A percentile compares a stretch with the other conserved stretches of the same genome.
phyloP scores from a whole-genome alignment of 129 eudicot species.

The Flaveria ramosissima region DNA sequence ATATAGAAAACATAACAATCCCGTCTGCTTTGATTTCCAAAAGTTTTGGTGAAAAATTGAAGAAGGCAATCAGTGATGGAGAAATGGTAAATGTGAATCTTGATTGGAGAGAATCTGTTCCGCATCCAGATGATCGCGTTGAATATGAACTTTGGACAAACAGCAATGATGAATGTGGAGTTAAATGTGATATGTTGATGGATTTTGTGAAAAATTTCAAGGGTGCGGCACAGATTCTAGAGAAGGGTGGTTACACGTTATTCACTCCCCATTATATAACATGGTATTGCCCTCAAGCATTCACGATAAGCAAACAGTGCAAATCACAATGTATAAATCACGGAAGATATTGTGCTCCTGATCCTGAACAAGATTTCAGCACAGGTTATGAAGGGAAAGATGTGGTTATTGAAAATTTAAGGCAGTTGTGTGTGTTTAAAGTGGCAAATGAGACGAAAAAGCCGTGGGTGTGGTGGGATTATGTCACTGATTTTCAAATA shows the following conservation, averaged over 20 bases:
- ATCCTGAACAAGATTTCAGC: conserved; percentile 94
- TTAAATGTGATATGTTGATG: conserved; percentile 88
- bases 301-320: conserved; percentile 85
- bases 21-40: conserved; percentile 85
- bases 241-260: conserved; percentile 86
- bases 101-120: conserved; percentile 98
- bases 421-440: conserved; percentile 84
- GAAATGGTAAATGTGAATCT: conserved; percentile 91
- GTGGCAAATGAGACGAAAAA: conserved; percentile 77
- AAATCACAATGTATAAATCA: conserved; percentile 88
- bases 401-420: conserved; percentile 81
- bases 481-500: conserved; percentile 92
- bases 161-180: conserved; percentile 91
- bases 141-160: conserved; percentile 96
- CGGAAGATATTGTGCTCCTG: conserved; percentile 97
- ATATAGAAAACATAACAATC: conserved; percentile 81
- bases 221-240: conserved; percentile 93
- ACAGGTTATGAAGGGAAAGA: conserved; percentile 90
- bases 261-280: conserved; percentile 96
- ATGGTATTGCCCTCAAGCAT: conserved; percentile 93
- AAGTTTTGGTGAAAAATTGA: conserved; percentile 66
- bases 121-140: conserved; percentile 98
- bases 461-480: conserved; percentile 99
- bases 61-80: conserved; percentile 55
- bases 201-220: conserved; percentile 84